Percentiles rank a stretch among this genome's conserved stretches.
Evolutionary conservation across 805 yeast species (phyloP).

Genomic region (Blastobotrys peoriensis): DNA sequence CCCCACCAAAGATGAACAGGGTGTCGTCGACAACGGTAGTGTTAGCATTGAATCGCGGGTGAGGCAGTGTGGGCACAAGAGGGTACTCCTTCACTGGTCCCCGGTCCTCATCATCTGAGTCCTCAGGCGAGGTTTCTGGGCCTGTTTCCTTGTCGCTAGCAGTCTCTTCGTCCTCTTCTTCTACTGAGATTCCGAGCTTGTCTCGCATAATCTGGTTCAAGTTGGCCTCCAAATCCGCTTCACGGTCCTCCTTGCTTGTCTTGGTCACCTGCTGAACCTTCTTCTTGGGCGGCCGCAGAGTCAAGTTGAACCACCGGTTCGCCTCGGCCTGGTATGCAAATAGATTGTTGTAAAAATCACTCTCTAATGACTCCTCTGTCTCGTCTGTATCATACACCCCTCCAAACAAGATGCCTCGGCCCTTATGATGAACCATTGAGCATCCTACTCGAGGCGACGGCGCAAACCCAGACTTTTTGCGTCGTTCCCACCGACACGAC

Average conservation of each 20-base stretch:
- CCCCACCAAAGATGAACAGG: slow-evolving; percentile 82
- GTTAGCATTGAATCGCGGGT: slow-evolving; percentile 80
- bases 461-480: slow-evolving; percentile 81
- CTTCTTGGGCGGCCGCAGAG: slow-evolving; percentile 57
- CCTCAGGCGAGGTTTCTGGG: slow-evolving; percentile 23
- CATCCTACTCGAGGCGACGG: slow-evolving; percentile 96
- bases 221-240: slow-evolving; percentile 76
- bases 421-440: slow-evolving; percentile 80
- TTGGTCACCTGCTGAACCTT: slow-evolving; percentile 37
- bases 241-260: slow-evolving; percentile 43
- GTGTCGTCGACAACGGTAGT: slow-evolving; percentile 81
- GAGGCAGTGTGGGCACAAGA: slow-evolving; percentile 63
- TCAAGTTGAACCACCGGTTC: slow-evolving; percentile 80
- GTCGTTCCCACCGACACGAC: slow-evolving; percentile 79
- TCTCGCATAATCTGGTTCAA: slow-evolving; percentile 43
- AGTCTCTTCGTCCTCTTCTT: slow-evolving; percentile 23
- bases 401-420: slow-evolving; percentile 89
- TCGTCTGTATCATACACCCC: slow-evolving; percentile 95
- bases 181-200: slow-evolving; percentile 25
- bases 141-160: slow-evolving; percentile 2
- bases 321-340: slow-evolving; percentile 77
- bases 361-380: slow-evolving; percentile 85
- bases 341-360: slow-evolving; percentile 74
- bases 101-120: slow-evolving; percentile 34
- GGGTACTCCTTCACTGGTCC: slow-evolving; percentile 45